Base-by-base conservation (phyloP, 2,329 filamentous ascomycete species). In the Ophiostoma triangulosporum region DNA sequence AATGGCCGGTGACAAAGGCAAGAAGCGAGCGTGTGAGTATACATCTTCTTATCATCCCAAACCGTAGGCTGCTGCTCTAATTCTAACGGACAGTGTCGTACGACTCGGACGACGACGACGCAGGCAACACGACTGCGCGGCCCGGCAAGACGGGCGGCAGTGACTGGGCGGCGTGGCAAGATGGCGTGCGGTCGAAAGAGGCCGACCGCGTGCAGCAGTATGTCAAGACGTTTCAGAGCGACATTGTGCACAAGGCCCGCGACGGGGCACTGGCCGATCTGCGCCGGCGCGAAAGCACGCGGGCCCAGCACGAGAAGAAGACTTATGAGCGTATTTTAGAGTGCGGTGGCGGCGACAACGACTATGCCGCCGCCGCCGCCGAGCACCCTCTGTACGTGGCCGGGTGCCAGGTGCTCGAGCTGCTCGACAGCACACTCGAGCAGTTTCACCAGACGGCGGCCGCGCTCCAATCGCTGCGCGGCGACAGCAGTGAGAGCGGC, bases 161-260 rank as follows among this genome's bases (percentile, higher is more conserved):
- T 14, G 48, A 54, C 17, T 57, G 57, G 54, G 31, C 52, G 20
- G 14, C 36, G 17, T 57, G 50, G 54, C 55, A 57, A 26, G 52
- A 56, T 5, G 32, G 50, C 5, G 51, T 40, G 7, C 58, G 55
- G n/a, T 33, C 38, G 26, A 55, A 57, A 27, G 57, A 60, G 31
- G 53, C 49, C 9, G 56, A 56, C 17, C 58, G 58, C 4, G 58
- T 54, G 33, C 40, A 36, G 48, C 54, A 60, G 51, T 60, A 57
- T 43, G 32, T 52, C 49, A 22, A 20, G 17, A 50, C 51, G 6
- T 58, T 57, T 15, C 49, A 57, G 20, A 27, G 17, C 20, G 48
- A 59, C 29, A 40, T 50, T 26, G 35, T 56, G 17, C 35, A 43
- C 4, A 43, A 33, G 5, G n/a, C 38, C 11, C 54, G 50, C 6